phyloP scores from a whole-genome alignment of 345 rosid species.

The Euphorbia peplus region DNA sequence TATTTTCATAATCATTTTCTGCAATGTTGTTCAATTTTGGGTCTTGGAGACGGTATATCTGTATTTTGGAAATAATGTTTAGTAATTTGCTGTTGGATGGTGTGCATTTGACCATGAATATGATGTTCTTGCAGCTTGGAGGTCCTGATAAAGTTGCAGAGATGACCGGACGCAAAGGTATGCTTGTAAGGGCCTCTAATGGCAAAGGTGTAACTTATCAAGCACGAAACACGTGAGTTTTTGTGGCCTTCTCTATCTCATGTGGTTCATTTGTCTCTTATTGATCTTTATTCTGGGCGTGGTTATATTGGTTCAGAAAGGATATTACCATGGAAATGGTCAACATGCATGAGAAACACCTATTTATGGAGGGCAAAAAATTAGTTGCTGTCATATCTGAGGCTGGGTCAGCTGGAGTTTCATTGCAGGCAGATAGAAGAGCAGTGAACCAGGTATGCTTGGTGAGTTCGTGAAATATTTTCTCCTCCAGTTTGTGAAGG shows the following conservation, averaged over 20 bases:
- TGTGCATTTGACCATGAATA: conserved; percentile 18
- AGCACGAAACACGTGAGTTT: conserved; percentile 89
- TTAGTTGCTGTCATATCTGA: conserved; percentile 92
- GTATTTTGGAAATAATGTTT: neutral
- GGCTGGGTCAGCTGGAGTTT: conserved; percentile 99
- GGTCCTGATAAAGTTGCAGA: conserved; percentile 98
- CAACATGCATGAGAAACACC: conserved; percentile 97
- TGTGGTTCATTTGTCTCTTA: conserved; percentile 8
- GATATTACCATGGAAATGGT: conserved; percentile 98
- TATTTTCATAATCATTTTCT: neutral
- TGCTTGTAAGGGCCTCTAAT: conserved; percentile 91
- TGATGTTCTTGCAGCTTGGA: conserved; percentile 68
- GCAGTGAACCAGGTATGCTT: conserved; percentile 73
- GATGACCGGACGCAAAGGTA: conserved; percentile 97
- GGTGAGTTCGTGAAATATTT: too few relatives aligned
- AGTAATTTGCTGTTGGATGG: neutral
- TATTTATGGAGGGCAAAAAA: conserved; percentile 97
- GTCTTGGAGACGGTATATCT: neutral
- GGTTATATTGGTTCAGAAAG: conserved; percentile 51
- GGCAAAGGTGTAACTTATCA: conserved; percentile 99
- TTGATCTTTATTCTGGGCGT: conserved; percentile 21
- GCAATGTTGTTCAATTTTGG: neutral
- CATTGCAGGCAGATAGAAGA: conserved; percentile 97
- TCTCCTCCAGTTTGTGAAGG: neutral
- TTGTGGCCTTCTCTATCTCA: conserved; percentile 3